These are phyloP conservation scores for Pseudogymnoascus verrucosus DNA, from an alignment of 2,329 filamentous ascomycete genomes.

Conservation along the genomic window DNA sequence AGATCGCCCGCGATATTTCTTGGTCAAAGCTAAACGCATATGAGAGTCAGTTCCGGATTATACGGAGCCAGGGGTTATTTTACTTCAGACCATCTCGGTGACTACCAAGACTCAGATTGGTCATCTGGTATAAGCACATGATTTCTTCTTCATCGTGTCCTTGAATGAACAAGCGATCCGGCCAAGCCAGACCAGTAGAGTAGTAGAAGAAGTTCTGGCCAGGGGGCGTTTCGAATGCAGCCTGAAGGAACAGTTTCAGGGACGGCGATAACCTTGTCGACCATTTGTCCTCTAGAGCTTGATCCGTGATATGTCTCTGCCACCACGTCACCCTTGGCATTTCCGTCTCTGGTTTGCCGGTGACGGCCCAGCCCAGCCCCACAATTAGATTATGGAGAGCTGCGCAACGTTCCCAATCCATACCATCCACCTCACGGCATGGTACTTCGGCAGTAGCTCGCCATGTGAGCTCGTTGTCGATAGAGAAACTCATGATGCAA, in stretches of 20 bases:
- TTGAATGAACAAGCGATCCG: constrained; percentile 8
- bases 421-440: neutral
- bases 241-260: constrained; percentile 15
- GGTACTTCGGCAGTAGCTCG: neutral
- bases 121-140: constrained; percentile 13
- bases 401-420: constrained; percentile 19
- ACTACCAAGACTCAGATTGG: constrained; percentile 11
- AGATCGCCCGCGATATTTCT: constrained; percentile 14
- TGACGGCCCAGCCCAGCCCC: constrained; percentile 12
- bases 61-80: neutral
- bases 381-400: constrained; percentile 16
- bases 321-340: constrained; percentile 15
- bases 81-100: constrained; percentile 13
- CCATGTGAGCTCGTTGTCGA: neutral
- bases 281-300: constrained; percentile 12
- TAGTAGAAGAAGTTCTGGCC: constrained; percentile 18
- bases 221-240: constrained; percentile 10
- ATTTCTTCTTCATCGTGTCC: constrained; percentile 4
- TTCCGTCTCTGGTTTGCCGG: neutral
- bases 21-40: constrained; percentile 8
- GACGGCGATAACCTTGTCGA: constrained; percentile 14
- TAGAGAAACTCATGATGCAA: too few species aligned
- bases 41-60: too few species aligned
- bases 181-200: constrained; percentile 10
- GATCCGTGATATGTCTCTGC: constrained; percentile 13